Evolutionary conservation across 306 rosid genomes (phyloP).

Genomic region (Fragaria vesca): DNA sequence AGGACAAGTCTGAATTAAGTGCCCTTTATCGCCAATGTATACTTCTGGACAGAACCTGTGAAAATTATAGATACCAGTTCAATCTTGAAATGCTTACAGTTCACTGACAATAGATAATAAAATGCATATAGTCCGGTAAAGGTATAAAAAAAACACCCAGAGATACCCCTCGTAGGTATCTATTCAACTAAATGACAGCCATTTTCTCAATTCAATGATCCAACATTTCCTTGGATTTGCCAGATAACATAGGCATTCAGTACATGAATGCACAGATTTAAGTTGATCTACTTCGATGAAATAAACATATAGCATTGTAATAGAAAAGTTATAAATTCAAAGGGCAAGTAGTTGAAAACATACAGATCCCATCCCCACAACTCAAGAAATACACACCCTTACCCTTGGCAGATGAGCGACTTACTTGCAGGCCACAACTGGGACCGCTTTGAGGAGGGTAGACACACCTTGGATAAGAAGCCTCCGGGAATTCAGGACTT

Average conservation of each 20-base stretch:
- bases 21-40: conserved; percentile 67
- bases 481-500: conserved; percentile 56
- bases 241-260: not conserved
- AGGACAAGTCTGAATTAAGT: conserved; percentile 65
- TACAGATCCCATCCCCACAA: not conserved
- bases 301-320: not conserved
- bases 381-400: not conserved
- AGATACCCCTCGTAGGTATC: not conserved
- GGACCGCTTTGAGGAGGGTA: conserved; percentile 50
- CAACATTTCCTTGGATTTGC: not conserved
- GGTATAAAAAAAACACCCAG: not conserved
- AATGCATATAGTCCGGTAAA: not conserved
- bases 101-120: not conserved
- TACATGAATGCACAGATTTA: not conserved
- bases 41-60: conserved; percentile 82
- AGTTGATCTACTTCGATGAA: not conserved
- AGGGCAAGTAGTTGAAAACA: not conserved
- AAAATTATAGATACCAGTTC: not conserved
- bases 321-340: not conserved
- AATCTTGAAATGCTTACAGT: not conserved
- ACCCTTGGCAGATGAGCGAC: conserved; percentile 16
- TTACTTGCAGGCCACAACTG: conserved; percentile 80
- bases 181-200: not conserved
- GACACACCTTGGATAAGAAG: conserved; percentile 65
- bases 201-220: not conserved